Percentiles rank a stretch among this genome's conserved stretches.
phyloP scores from a whole-genome alignment of 2,329 filamentous ascomycete species.

The Pseudopyricularia javanii region DNA sequence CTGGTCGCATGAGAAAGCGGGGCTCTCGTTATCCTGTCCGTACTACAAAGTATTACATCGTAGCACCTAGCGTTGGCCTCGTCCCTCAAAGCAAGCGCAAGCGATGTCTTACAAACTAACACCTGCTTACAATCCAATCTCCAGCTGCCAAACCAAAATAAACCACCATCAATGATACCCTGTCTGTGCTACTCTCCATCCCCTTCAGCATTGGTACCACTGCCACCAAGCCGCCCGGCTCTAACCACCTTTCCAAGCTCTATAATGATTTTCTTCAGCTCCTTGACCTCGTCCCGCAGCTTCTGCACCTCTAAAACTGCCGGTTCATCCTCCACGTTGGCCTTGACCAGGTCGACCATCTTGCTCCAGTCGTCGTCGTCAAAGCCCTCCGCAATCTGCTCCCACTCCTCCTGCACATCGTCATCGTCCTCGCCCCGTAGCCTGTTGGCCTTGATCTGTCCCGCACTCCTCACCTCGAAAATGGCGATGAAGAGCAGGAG shows the following conservation, averaged over 20 bases:
- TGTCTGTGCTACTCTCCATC: neutral
- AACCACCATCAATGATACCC: too few relatives aligned
- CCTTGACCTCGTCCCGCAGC: slow-evolving; percentile 44
- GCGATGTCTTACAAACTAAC: too few relatives aligned
- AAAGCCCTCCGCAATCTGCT: slow-evolving; percentile 65
- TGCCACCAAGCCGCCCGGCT: neutral
- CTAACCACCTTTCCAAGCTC: slow-evolving; percentile 12
- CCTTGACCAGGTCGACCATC: slow-evolving; percentile 60
- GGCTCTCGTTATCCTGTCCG: too few relatives aligned
- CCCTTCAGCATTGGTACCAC: neutral
- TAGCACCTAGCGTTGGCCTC: too few relatives aligned
- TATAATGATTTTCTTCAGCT: slow-evolving; percentile 37
- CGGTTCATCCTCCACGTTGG: slow-evolving; percentile 70
- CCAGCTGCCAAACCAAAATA: too few relatives aligned
- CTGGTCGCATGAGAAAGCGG: too few relatives aligned
- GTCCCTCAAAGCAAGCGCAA: too few relatives aligned
- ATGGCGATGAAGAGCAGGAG: slow-evolving; percentile 67
- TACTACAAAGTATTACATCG: too few relatives aligned
- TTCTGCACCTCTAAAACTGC: slow-evolving; percentile 57
- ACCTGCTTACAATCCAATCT: too few relatives aligned
- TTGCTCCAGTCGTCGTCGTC: slow-evolving; percentile 78
- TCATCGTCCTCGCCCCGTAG: slow-evolving; percentile 78
- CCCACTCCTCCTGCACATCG: slow-evolving; percentile 84
- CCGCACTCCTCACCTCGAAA: slow-evolving; percentile 55
- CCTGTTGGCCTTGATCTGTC: slow-evolving; percentile 59